Conservation (phyloP, 164 flowering plant genomes). For the Amborella trichopoda region DNA sequence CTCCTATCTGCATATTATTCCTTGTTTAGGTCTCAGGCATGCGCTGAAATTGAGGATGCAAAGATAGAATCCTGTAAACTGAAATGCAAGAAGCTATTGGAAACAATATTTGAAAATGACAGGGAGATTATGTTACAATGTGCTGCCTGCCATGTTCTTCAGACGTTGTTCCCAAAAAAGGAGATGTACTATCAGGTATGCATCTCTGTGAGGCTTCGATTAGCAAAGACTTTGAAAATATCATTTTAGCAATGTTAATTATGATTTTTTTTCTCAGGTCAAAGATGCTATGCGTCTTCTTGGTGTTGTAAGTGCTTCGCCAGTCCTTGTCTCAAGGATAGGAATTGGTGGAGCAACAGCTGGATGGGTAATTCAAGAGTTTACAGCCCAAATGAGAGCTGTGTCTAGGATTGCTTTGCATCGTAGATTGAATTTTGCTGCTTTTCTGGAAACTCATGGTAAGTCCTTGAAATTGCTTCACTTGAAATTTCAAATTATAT, state of each 20-base stretch:
- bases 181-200: constrained; percentile 76
- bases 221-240: background rate
- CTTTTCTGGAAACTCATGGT: constrained; percentile 85
- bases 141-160: constrained; percentile 86
- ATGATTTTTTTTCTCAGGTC: constrained; percentile 30
- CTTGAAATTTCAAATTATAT: too few species aligned
- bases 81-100: constrained; percentile 63
- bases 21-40: constrained; percentile 27
- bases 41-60: constrained; percentile 41
- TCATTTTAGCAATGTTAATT: background rate
- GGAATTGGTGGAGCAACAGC: constrained; percentile 63
- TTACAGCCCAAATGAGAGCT: constrained; percentile 88
- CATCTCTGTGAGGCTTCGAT: background rate
- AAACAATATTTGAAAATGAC: constrained; percentile 82
- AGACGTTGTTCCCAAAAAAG: constrained; percentile 65
- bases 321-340: constrained; percentile 60
- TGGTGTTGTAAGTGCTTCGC: constrained; percentile 73
- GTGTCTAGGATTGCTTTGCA: constrained; percentile 91
- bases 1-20: constrained; percentile 63
- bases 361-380: constrained; percentile 84
- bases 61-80: constrained; percentile 43
- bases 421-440: constrained; percentile 72
- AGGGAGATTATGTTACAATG: constrained; percentile 74
- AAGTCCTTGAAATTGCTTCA: too few species aligned
- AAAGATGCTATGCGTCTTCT: constrained; percentile 90